phyloP scores from a whole-genome alignment of 352 stramenopile genomes.

The Phytopythium cucurbitacearum region DNA sequence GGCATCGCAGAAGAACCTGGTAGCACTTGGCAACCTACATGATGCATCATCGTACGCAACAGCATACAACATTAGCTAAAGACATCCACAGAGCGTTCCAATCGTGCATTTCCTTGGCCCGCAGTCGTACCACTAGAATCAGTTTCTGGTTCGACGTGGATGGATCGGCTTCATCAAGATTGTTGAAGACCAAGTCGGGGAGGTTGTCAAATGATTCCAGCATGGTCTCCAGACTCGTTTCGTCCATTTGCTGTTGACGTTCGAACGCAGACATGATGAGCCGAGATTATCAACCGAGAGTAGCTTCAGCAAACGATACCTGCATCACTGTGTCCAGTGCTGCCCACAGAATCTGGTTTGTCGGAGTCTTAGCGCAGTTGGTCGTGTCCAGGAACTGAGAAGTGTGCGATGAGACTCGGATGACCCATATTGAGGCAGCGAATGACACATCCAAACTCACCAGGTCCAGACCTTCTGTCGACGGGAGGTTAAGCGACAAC shows the following conservation, averaged over 20 bases:
- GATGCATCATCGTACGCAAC: neutral
- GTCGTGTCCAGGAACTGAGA: constrained; percentile 64
- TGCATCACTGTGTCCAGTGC: constrained; percentile 82
- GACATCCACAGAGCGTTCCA: neutral
- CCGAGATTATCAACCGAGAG: neutral
- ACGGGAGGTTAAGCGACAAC: constrained; percentile 58
- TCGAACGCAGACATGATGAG: neutral
- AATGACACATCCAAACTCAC: constrained; percentile 22
- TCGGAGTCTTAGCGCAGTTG: constrained; percentile 82
- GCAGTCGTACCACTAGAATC: constrained; percentile 63
- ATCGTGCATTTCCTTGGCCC: neutral
- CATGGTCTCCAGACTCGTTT: constrained; percentile 69
- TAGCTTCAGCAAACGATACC: constrained; percentile 20
- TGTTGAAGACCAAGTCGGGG: constrained; percentile 83
- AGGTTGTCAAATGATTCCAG: constrained; percentile 86
- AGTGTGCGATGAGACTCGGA: constrained; percentile 1
- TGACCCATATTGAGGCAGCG: neutral
- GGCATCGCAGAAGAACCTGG: constrained; percentile 57
- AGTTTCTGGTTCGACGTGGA: constrained; percentile 59
- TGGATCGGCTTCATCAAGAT: constrained; percentile 69
- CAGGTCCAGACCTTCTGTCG: constrained; percentile 64
- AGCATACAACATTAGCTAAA: constrained; percentile 3
- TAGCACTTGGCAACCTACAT: constrained; percentile 81
- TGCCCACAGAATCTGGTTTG: constrained; percentile 71
- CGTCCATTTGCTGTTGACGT: constrained; percentile 62